phyloP scores from a whole-genome alignment of 768 basidiomycete genomes.

The Mycena floridula region DNA sequence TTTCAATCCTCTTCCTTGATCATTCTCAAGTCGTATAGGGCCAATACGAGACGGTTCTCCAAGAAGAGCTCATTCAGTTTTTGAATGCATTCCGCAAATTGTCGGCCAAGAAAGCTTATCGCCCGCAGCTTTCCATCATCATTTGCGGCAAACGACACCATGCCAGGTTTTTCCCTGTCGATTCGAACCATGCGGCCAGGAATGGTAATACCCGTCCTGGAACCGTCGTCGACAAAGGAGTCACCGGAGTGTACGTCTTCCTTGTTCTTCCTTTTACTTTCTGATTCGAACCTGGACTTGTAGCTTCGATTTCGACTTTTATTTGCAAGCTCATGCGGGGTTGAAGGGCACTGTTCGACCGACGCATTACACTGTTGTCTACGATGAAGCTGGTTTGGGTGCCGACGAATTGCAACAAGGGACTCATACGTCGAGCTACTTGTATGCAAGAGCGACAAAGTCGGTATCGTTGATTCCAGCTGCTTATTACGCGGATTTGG shows the following conservation, averaged over 20 bases:
- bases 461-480: slow-evolving; percentile 78
- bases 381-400: slow-evolving; percentile 66
- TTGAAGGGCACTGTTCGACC: slow-evolving; percentile 65
- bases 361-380: slow-evolving; percentile 76
- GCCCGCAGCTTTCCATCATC: slow-evolving; percentile 61
- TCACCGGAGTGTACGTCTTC: slow-evolving; percentile 55
- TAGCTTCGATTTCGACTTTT: slow-evolving; percentile 62
- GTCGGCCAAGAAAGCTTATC: slow-evolving; percentile 40
- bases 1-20: not conserved
- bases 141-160: slow-evolving; percentile 81
- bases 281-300: slow-evolving; percentile 11
- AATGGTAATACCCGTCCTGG: slow-evolving; percentile 79
- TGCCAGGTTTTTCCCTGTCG: slow-evolving; percentile 54
- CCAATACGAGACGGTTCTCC: slow-evolving; percentile 60
- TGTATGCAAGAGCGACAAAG: slow-evolving; percentile 80
- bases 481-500: slow-evolving; percentile 78
- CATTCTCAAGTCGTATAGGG: slow-evolving; percentile 38
- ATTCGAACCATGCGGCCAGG: slow-evolving; percentile 40
- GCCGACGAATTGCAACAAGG: slow-evolving; percentile 74
- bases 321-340: slow-evolving; percentile 70
- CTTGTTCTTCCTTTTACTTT: slow-evolving; percentile 17
- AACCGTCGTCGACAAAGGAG: slow-evolving; percentile 74
- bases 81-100: slow-evolving; percentile 52
- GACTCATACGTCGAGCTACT: slow-evolving; percentile 61
- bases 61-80: slow-evolving; percentile 58